Conservation (phyloP, 1,139 yeast genomes). For the Zygoascus hellenicus region DNA sequence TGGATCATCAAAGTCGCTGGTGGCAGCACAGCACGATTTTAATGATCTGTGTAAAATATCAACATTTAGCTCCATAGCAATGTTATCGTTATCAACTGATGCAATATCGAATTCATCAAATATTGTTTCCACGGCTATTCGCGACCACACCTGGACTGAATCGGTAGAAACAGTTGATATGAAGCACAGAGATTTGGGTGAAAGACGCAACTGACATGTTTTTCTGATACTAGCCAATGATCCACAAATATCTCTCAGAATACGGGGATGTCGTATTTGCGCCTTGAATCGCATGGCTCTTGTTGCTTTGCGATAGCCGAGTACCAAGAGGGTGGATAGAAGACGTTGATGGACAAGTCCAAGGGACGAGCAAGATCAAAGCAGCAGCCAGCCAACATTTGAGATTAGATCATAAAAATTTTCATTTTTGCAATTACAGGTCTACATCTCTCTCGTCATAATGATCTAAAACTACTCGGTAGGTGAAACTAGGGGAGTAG, state of each 20-base stretch:
- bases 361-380: neutral
- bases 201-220: slow-evolving; percentile 23
- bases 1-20: slow-evolving; percentile 16
- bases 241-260: slow-evolving; percentile 22
- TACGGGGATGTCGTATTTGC: slow-evolving; percentile 17
- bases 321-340: too few relatives aligned
- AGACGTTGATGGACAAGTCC: too few relatives aligned
- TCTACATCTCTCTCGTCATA: slow-evolving; percentile 68
- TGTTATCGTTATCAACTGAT: slow-evolving; percentile 16
- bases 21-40: slow-evolving; percentile 17
- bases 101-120: slow-evolving; percentile 14
- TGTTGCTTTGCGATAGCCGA: neutral
- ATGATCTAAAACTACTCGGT: slow-evolving; percentile 91
- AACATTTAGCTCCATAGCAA: slow-evolving; percentile 23
- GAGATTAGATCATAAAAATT: neutral
- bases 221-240: slow-evolving; percentile 24
- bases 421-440: slow-evolving; percentile 9
- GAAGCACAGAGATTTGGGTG: slow-evolving; percentile 18
- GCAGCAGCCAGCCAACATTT: neutral
- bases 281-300: slow-evolving; percentile 20
- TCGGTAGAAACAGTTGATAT: slow-evolving; percentile 22
- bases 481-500: slow-evolving; percentile 91
- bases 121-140: slow-evolving; percentile 14
- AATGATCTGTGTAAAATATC: slow-evolving; percentile 24
- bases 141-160: slow-evolving; percentile 25